Evolutionary conservation across 1,284 basidiomycete species (phyloP).

Genomic region (Rhodotorula sp.): DNA sequence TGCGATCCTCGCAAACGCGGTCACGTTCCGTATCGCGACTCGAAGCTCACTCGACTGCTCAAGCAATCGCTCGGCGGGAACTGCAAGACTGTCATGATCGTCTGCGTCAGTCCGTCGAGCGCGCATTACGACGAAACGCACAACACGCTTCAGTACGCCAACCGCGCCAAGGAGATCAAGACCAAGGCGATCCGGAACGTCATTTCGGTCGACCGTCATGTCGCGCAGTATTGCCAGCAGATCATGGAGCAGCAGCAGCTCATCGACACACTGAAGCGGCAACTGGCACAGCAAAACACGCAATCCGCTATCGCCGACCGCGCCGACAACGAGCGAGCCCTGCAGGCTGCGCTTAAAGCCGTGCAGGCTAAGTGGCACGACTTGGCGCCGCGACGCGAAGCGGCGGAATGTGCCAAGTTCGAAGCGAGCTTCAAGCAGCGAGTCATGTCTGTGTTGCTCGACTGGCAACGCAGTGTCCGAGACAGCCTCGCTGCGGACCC

Average conservation of each 20-base stretch:
- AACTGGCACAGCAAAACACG: constrained; percentile 26
- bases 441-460: constrained; percentile 13
- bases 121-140: constrained; percentile 95
- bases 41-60: constrained; percentile 89
- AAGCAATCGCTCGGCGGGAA: constrained; percentile 96
- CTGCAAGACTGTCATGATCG: constrained; percentile 89
- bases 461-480: constrained; percentile 18
- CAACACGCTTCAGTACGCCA: constrained; percentile 92
- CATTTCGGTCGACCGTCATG: constrained; percentile 86
- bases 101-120: constrained; percentile 90
- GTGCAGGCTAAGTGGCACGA: constrained; percentile 31
- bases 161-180: constrained; percentile 94
- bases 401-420: constrained; percentile 14
- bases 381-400: constrained; percentile 10
- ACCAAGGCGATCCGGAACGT: constrained; percentile 87
- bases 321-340: constrained; percentile 28
- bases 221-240: constrained; percentile 68
- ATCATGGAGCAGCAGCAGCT: constrained; percentile 46
- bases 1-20: constrained; percentile 78
- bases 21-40: constrained; percentile 92
- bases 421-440: constrained; percentile 14
- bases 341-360: constrained; percentile 21
- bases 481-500: not conserved
- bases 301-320: constrained; percentile 19
- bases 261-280: constrained; percentile 39